A percentile compares a stretch with the other conserved stretches of the same genome.
Evolutionary conservation across 1,284 basidiomycete genomes (phyloP).

Genomic region (Melampsora americana): DNA sequence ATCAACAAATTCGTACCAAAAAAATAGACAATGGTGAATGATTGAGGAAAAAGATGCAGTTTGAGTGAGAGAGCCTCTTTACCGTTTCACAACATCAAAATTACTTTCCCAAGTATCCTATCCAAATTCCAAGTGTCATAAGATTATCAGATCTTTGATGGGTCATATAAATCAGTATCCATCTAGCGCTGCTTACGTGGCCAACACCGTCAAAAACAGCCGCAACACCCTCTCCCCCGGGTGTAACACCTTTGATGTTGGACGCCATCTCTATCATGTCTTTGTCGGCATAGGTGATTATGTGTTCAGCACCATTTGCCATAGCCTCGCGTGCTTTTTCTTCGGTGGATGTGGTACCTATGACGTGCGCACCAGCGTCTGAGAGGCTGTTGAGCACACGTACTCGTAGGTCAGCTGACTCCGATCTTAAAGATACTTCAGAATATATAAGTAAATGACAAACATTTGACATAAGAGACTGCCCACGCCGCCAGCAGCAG

Average conservation of each 20-base stretch:
- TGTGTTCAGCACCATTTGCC: slow-evolving; percentile 75
- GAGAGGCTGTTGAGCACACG: slow-evolving; percentile 54
- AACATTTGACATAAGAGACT: slow-evolving; percentile 59
- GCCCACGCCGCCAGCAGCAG: slow-evolving; percentile 75
- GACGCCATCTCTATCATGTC: slow-evolving; percentile 62
- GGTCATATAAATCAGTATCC: background rate
- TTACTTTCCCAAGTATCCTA: slow-evolving; percentile 65
- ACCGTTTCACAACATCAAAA: slow-evolving; percentile 73
- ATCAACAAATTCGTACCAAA: slow-evolving; percentile 22
- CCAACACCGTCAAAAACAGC: slow-evolving; percentile 92
- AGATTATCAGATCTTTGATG: background rate
- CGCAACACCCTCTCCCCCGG: slow-evolving; percentile 71
- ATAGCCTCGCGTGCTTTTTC: slow-evolving; percentile 83
- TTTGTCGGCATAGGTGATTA: slow-evolving; percentile 73
- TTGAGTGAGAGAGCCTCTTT: slow-evolving; percentile 50
- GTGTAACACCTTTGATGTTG: slow-evolving; percentile 66
- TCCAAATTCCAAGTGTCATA: background rate
- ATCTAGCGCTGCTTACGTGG: slow-evolving; percentile 63
- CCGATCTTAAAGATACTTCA: slow-evolving; percentile 64
- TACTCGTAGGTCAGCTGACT: slow-evolving; percentile 57
- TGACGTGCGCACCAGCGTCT: slow-evolving; percentile 71
- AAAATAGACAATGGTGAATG: background rate
- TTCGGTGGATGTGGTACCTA: slow-evolving; percentile 83
- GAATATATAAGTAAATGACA: slow-evolving; percentile 56
- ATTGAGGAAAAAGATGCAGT: background rate